These are phyloP conservation scores for Penicillium sp. DNA, from an alignment of 2,329 filamentous ascomycete genomes.

Conservation along the genomic window DNA sequence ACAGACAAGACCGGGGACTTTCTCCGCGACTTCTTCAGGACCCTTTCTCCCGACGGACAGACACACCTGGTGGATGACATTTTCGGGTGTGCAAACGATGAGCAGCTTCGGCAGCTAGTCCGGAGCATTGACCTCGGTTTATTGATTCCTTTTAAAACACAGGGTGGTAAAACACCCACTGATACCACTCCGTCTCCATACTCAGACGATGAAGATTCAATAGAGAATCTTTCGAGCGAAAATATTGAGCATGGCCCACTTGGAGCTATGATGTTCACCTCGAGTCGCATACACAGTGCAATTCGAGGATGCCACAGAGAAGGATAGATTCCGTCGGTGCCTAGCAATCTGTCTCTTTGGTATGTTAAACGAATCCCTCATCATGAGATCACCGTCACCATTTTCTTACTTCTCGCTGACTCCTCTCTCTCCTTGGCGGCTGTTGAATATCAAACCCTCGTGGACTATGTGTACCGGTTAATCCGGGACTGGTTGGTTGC, in stretches of 20 bases:
- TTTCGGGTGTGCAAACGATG: too few species aligned
- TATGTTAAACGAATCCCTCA: slow-evolving; percentile 13
- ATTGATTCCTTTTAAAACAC: too few species aligned
- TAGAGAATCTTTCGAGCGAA: too few species aligned
- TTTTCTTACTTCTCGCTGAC: slow-evolving; percentile 3
- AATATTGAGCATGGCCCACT: slow-evolving; percentile 7
- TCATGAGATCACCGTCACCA: neutral
- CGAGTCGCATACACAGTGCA: slow-evolving; percentile 19
- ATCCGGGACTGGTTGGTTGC: slow-evolving; percentile 32
- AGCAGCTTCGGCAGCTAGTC: too few species aligned
- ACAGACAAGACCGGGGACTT: too few species aligned
- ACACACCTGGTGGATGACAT: too few species aligned
- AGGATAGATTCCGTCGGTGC: slow-evolving; percentile 35
- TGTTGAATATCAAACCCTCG: slow-evolving; percentile 24
- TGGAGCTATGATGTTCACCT: slow-evolving; percentile 24
- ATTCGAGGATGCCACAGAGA: slow-evolving; percentile 26
- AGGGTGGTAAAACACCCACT: too few species aligned
- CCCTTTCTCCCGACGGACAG: too few species aligned
- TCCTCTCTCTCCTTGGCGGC: slow-evolving; percentile 17
- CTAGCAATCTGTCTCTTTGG: slow-evolving; percentile 33
- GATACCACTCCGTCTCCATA: too few species aligned
- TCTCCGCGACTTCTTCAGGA: too few species aligned
- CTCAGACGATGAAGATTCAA: too few species aligned
- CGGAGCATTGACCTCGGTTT: too few species aligned
- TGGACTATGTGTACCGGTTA: slow-evolving; percentile 34